Conservation (phyloP, 1,139 yeast species). For the Blastobotrys capitulatus region DNA sequence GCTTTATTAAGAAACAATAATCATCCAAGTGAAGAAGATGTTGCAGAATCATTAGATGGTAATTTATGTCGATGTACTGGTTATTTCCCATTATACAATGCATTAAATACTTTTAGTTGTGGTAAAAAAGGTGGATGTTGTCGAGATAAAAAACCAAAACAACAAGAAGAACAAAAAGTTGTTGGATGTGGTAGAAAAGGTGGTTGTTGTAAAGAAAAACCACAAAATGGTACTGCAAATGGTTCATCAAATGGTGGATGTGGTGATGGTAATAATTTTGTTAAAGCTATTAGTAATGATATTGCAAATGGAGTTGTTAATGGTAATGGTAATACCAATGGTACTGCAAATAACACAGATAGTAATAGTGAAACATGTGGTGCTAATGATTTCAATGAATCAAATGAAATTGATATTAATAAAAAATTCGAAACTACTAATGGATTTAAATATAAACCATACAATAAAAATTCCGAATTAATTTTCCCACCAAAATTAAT, state of each 20-base stretch:
- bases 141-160: conserved; percentile 20
- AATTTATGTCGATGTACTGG: conserved; percentile 45
- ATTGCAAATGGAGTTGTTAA: background rate
- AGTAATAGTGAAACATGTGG: background rate
- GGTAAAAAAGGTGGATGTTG: conserved; percentile 21
- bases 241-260: background rate
- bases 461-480: conserved; percentile 36
- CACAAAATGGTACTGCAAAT: conserved; percentile 7
- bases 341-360: background rate
- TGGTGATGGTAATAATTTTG: too few relatives aligned
- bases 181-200: conserved; percentile 11
- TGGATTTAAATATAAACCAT: conserved; percentile 37
- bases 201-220: conserved; percentile 1
- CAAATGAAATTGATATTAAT: conserved; percentile 13
- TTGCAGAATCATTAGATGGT: conserved; percentile 42
- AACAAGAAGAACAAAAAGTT: conserved; percentile 10
- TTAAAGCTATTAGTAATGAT: background rate
- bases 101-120: conserved; percentile 39
- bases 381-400: conserved; percentile 17
- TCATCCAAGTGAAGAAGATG: conserved; percentile 36
- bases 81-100: conserved; percentile 43
- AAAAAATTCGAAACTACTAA: conserved; percentile 25
- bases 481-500: conserved; percentile 38
- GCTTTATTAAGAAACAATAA: conserved; percentile 38
- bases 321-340: conserved; percentile 24